phyloP scores from a whole-genome alignment of 192 early-diverging fungal genomes.

The Coemansia sp. region DNA sequence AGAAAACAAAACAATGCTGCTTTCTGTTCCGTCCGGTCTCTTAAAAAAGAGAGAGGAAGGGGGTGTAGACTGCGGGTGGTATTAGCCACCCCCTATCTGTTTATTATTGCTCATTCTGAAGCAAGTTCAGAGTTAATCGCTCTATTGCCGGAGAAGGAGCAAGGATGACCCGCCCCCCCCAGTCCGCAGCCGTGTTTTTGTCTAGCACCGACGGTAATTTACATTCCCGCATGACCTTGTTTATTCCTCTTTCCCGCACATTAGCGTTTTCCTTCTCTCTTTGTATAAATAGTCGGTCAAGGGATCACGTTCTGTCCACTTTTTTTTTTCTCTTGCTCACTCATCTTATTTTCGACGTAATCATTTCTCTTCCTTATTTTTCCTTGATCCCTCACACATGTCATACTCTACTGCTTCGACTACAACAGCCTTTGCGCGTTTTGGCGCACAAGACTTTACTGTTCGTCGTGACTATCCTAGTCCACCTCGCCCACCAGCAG shows the following conservation, averaged over 20 bases:
- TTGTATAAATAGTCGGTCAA: conserved; percentile 2
- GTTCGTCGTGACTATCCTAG: conserved; percentile 37
- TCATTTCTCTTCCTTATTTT: background rate
- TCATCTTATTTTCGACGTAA: background rate
- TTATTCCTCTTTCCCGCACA: conserved; percentile 7
- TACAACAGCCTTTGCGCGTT: background rate
- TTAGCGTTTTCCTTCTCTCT: background rate
- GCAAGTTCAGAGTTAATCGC: conserved; percentile 7
- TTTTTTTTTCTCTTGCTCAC: background rate
- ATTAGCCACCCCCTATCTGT: background rate
- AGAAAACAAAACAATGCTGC: background rate
- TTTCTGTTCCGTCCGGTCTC: conserved; percentile 2
- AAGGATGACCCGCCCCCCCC: background rate
- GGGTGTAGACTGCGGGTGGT: background rate
- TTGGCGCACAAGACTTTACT: background rate
- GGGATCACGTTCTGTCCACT: background rate
- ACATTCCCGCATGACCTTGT: conserved; percentile 1
- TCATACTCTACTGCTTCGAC: background rate
- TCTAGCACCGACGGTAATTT: conserved; percentile 2
- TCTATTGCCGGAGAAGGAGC: background rate
- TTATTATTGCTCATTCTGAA: background rate
- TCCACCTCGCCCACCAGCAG: conserved; percentile 37
- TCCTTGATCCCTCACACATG: background rate
- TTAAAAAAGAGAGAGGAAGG: background rate
- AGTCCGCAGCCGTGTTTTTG: conserved; percentile 8